phyloP scores from a whole-genome alignment of 768 basidiomycete genomes.

The Hericium rajendrae region DNA sequence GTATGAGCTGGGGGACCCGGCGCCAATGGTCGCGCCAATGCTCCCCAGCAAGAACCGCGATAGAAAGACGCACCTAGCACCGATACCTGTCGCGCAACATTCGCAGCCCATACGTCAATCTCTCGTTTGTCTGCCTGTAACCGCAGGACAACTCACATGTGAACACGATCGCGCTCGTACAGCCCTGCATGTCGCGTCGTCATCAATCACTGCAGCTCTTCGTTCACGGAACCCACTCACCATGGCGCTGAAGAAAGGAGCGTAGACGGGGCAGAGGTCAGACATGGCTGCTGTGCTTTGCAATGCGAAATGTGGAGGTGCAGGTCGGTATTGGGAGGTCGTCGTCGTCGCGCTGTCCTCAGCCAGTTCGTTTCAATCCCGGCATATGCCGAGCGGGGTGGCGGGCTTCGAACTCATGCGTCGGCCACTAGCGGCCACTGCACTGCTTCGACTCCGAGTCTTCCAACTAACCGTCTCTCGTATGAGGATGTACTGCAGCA shows the following conservation, averaged over 20 bases:
- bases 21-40: background rate
- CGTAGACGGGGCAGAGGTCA: slow-evolving; percentile 76
- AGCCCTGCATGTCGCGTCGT: slow-evolving; percentile 48
- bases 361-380: too few species aligned
- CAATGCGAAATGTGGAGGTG: too few species aligned
- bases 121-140: background rate
- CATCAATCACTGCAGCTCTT: background rate
- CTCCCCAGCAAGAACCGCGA: background rate
- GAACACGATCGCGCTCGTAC: slow-evolving; percentile 94
- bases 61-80: slow-evolving; percentile 57
- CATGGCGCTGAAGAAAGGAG: slow-evolving; percentile 98
- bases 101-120: background rate
- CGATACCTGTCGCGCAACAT: slow-evolving; percentile 48
- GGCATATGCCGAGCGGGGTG: too few species aligned
- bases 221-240: slow-evolving; percentile 28
- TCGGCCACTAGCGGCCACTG: too few species aligned
- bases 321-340: too few species aligned
- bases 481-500: too few species aligned
- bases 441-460: too few species aligned
- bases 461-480: too few species aligned
- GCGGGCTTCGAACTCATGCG: too few species aligned
- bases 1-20: background rate
- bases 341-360: too few species aligned
- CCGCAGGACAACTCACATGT: slow-evolving; percentile 58
- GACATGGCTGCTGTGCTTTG: background rate